Evolutionary conservation across 352 stramenopile species (phyloP), one percentile per base, ranked within the genome.

Genomic region (Globisporangium canariense): DNA sequence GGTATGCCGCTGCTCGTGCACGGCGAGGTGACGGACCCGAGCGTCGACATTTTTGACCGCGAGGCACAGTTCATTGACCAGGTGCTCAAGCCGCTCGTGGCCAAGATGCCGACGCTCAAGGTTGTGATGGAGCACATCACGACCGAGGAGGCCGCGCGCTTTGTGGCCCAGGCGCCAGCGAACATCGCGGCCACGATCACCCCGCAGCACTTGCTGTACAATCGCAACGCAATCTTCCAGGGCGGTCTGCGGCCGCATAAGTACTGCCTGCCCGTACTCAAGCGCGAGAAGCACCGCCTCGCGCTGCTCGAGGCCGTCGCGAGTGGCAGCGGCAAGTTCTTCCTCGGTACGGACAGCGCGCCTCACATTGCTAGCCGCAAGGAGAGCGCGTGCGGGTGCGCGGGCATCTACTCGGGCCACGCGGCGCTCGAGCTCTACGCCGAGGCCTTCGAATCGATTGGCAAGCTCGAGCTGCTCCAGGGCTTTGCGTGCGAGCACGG

Each of bases 121-220:
- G 88, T 99, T 60, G 97, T 99, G n/a, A 98, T 99, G 94, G 98
- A 99, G 79, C 98, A 99, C 75, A 99, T 99, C 69, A 99, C 96
- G 60, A 99, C 98, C 8, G 86, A 90, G 52, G 87, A 99, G 52
- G 97, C 97, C 5, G 97, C 98, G 3, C 81, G 98, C 50, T 99
- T 99, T 75, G 92, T 99, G 10, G 71, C 67, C 14, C 72, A 85
- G 34, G 83, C 83, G 25, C 81, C 90, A 0, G 78, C 77, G 36
- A 99, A 98, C 68, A 84, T 99, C 41, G 94, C 89, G 3, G 98
- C 97, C 1, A 99, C 93, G 60, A 99, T 99, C 70, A 99, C 98
- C n/a, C 93, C 93, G 43, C 98, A 99, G 77, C 98, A 99, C 68
- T 78, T 99, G 51, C 77, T 99, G 7, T 99, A 98, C 90, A 99